Evolutionary conservation across 805 yeast species (phyloP).

Genomic region (Zygosaccharomyces kombuchaensis): DNA sequence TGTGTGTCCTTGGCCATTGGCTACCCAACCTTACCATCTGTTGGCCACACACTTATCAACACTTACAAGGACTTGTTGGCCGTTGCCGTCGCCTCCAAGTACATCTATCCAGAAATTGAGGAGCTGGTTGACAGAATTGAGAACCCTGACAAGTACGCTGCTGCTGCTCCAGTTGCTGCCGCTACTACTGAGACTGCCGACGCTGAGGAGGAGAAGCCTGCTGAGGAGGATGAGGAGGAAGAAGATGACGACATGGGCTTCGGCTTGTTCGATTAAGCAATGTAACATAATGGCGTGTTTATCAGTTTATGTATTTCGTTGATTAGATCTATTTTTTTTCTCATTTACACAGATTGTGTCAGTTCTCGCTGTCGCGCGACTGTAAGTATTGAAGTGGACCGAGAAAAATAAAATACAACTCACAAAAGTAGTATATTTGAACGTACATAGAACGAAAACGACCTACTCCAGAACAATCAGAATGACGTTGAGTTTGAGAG

Average conservation of each 20-base stretch:
- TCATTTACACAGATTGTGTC: neutral
- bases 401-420: neutral
- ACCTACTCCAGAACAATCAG: neutral
- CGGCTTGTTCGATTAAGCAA: conserved; percentile 92
- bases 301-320: conserved; percentile 8
- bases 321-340: neutral
- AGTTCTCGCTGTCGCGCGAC: neutral
- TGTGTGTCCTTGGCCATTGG: conserved; percentile 95
- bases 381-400: too few species aligned
- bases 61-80: conserved; percentile 98
- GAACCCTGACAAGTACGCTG: conserved; percentile 99
- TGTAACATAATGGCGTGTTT: conserved; percentile 10
- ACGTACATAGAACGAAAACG: neutral
- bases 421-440: neutral
- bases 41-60: conserved; percentile 98
- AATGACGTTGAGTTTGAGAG: conserved; percentile 11
- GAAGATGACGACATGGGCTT: conserved; percentile 90
- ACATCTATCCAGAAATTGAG: conserved; percentile 99
- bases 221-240: conserved; percentile 62
- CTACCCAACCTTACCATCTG: conserved; percentile 99
- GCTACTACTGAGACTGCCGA: conserved; percentile 60
- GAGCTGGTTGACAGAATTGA: conserved; percentile 98
- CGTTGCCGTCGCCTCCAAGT: conserved; percentile 96
- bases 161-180: conserved; percentile 97
- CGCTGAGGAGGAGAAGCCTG: conserved; percentile 67